Conservation (phyloP, 257 asterid genomes). For the Parsonsia alboflavescens region DNA sequence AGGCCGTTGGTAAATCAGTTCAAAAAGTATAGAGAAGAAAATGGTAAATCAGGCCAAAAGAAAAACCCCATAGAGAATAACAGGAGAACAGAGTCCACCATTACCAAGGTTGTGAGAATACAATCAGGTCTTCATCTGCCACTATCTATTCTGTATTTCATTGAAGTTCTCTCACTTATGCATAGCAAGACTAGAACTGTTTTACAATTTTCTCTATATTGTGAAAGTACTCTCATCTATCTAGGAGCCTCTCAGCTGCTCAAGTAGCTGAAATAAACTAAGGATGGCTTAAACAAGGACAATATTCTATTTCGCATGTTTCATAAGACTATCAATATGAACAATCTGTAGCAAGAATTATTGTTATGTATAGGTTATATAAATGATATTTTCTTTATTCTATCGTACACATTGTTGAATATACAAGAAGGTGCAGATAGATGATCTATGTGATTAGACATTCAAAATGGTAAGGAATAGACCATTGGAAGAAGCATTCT, state of each 20-base stretch:
- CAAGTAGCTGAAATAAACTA: not conserved
- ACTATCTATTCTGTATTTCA: not conserved
- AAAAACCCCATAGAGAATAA: not conserved
- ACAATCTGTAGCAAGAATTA: not conserved
- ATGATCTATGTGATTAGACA: too few relatives aligned
- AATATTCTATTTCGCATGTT: not conserved
- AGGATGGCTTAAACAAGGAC: not conserved
- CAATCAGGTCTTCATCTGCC: not conserved
- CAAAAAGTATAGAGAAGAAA: not conserved
- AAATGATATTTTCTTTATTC: too few relatives aligned
- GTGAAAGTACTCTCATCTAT: not conserved
- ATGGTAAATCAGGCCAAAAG: not conserved
- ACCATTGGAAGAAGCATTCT: too few relatives aligned
- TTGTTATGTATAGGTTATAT: too few relatives aligned
- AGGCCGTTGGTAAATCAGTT: not conserved
- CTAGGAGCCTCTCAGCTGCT: not conserved
- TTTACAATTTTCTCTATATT: not conserved
- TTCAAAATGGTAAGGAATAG: too few relatives aligned
- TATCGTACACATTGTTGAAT: too few relatives aligned
- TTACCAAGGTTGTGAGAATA: not conserved
- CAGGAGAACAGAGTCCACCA: not conserved
- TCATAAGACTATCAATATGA: not conserved
- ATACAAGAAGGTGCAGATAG: too few relatives aligned
- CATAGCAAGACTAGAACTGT: not conserved
- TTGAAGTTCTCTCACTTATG: not conserved